Evolutionary conservation across 164 flowering plant species (phyloP), one percentile per base, ranked within the genome.

Genomic region (Saururus chinensis): DNA sequence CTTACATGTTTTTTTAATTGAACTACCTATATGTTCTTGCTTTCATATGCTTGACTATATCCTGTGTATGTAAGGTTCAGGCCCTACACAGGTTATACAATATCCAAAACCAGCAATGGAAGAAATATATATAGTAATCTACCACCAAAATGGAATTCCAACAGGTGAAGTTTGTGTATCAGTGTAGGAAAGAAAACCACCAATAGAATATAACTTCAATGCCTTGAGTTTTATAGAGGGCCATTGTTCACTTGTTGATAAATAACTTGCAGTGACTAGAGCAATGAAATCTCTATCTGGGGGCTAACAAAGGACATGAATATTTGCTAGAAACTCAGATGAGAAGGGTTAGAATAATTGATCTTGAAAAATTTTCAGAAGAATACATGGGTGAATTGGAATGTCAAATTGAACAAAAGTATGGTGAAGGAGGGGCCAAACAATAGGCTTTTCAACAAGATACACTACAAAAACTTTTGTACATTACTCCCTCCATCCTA

Each of bases 331-430:
- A 19, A 20, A 57, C 40, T 40, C 59, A 51, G 48, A 67, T 51
- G 40, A 67, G 67, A 41, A 25, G 37, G 19, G 48, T 59, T 56
- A 55, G 53, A 64, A 51, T 26, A 40, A 60, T 71, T 51, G 74
- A 71, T 67, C 74, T 71, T 56, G 71, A 71, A 71, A 71, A 56
- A 57, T 64, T 51, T 9, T 71, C 74, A 55, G 71, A 67, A 67
- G 68, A 71, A 40, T 53, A 67, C n/a, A 45, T 71, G 65, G 70
- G 60, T 25, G 74, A 64, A 6, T 56, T 55, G 19, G 68, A 60
- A 23, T 35, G 19, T 57, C 62, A 63, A 61, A 20, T 14, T 40
- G 65, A 51, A 40, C 41, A 57, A 57, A 61, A 40, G 9, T 10
- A 17, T 25, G 52, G 26, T 59, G 58, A 25, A 41, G 57, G 60